Conservation (phyloP, 345 rosid genomes). For the Anastatica hierochuntica region DNA sequence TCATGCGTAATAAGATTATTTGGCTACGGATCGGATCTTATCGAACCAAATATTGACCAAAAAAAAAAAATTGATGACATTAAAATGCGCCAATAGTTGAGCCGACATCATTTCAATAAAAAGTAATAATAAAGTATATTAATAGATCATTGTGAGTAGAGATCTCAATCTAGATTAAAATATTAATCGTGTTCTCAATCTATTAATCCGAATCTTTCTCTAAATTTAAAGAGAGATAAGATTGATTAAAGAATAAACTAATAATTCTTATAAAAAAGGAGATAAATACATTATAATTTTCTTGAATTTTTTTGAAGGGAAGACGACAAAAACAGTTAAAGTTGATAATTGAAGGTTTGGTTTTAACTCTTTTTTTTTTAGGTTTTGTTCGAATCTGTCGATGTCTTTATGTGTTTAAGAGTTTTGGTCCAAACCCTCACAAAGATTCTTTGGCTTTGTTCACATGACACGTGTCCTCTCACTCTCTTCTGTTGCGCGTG, state of each 20-base stretch:
- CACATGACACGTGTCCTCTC: constrained; percentile 1
- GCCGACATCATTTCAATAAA: constrained; percentile 14
- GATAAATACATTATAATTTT: too few species aligned
- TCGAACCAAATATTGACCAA: too few species aligned
- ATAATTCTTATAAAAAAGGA: background rate
- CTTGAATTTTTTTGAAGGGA: background rate
- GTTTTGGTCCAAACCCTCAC: constrained; percentile 15
- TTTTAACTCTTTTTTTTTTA: constrained; percentile 14
- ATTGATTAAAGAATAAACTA: background rate
- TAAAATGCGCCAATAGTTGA: constrained; percentile 14
- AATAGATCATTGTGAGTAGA: background rate
- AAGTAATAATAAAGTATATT: too few species aligned
- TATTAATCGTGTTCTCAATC: background rate
- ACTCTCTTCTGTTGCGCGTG: constrained; percentile 4
- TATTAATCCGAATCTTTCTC: constrained; percentile 15
- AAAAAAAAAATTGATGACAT: background rate
- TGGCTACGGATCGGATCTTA: too few species aligned
- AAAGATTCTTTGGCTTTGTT: constrained; percentile 13
- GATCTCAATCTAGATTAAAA: background rate
- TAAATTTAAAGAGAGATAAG: background rate
- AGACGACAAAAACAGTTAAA: constrained; percentile 25
- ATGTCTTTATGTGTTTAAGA: constrained; percentile 19
- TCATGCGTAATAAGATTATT: too few species aligned
- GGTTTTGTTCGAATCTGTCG: constrained; percentile 24
- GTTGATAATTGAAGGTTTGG: constrained; percentile 17